Percentiles rank a stretch among this genome's conserved stretches.
Evolutionary conservation across 176 grass and related monocot genomes (phyloP).

Genomic region (Eragrostis curvula): DNA sequence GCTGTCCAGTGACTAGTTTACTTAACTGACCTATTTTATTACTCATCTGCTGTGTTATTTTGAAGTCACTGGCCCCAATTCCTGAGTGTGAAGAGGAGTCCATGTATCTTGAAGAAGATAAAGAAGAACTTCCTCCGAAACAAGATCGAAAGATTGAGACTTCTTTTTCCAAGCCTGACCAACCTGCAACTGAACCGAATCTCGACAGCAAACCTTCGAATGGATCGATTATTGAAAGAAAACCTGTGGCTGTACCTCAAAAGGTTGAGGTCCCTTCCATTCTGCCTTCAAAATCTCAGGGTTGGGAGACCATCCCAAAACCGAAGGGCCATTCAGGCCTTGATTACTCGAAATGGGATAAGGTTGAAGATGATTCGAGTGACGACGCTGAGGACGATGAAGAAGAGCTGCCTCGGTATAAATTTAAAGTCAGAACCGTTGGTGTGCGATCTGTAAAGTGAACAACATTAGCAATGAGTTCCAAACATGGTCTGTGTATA

Average conservation of each 20-base stretch:
- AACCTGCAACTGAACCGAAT: constrained; percentile 10
- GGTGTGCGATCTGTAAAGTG: constrained; percentile 78
- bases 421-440: constrained; percentile 79
- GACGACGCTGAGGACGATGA: constrained; percentile 84
- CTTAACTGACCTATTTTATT: constrained; percentile 18
- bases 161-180: constrained; percentile 11
- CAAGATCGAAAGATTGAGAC: constrained; percentile 31
- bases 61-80: constrained; percentile 85
- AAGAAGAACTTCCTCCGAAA: constrained; percentile 40
- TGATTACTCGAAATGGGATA: constrained; percentile 97
- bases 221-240: constrained; percentile 11
- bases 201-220: constrained; percentile 3
- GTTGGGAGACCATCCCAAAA: constrained; percentile 75
- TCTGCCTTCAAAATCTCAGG: constrained; percentile 44
- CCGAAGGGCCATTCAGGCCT: constrained; percentile 91
- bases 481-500: constrained; percentile 22
- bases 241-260: constrained; percentile 23
- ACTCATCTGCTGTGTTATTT: constrained; percentile 14
- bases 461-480: constrained; percentile 27
- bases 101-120: constrained; percentile 59
- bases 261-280: constrained; percentile 23
- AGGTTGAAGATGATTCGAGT: constrained; percentile 79
- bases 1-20: not conserved
- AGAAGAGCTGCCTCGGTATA: constrained; percentile 68
- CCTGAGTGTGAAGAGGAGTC: constrained; percentile 89